These are phyloP conservation scores for Aspergillus pseudotamarii DNA, from an alignment of 2,329 filamentous ascomycete species.

Conservation along the genomic window DNA sequence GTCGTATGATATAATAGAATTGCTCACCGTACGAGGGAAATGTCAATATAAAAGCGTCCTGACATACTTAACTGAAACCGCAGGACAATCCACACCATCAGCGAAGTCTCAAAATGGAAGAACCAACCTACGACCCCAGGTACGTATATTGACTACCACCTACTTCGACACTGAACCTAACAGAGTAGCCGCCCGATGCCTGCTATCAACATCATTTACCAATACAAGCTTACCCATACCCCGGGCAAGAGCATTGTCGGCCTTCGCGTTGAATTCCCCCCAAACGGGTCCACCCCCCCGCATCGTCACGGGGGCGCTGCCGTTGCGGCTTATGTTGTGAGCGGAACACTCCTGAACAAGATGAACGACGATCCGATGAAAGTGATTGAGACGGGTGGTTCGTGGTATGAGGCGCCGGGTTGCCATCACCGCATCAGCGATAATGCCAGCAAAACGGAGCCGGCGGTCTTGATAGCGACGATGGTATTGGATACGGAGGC, in stretches of 20 bases:
- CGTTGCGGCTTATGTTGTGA: constrained; percentile 44
- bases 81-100: too few species aligned
- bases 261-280: constrained; percentile 41
- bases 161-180: not conserved
- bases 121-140: not conserved
- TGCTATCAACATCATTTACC: constrained; percentile 29
- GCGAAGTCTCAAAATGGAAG: not conserved
- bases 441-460: constrained; percentile 47
- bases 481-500: constrained; percentile 47
- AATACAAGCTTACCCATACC: constrained; percentile 42
- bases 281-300: constrained; percentile 47
- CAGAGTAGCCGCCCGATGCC: constrained; percentile 31
- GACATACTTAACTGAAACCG: too few species aligned
- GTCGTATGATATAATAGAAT: too few species aligned
- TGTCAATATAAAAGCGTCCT: too few species aligned
- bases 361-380: constrained; percentile 53
- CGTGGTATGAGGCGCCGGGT: constrained; percentile 50
- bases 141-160: not conserved
- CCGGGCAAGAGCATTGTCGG: constrained; percentile 47
- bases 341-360: constrained; percentile 48
- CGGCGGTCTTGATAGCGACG: constrained; percentile 41
- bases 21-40: too few species aligned
- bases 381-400: constrained; percentile 41
- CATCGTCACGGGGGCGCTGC: constrained; percentile 52
- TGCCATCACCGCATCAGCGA: constrained; percentile 54